phyloP scores from a whole-genome alignment of 768 basidiomycete genomes.

The Cyclocybe aegerita region DNA sequence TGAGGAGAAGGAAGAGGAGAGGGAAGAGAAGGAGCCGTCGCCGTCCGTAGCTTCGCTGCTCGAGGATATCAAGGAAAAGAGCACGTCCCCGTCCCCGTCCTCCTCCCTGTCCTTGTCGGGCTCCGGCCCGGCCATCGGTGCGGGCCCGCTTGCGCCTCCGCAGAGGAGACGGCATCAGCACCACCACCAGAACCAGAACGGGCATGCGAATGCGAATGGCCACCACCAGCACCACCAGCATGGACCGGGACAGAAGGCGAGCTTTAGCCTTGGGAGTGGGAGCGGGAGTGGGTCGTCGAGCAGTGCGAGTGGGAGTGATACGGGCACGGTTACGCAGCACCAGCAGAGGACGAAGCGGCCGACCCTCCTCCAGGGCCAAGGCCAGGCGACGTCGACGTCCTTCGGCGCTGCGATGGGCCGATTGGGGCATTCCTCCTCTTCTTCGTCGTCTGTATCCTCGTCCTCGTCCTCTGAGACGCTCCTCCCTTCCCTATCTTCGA shows the following conservation, averaged over 20 bases:
- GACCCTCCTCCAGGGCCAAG: too few relatives aligned
- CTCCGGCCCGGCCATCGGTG: neutral
- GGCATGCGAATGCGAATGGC: neutral
- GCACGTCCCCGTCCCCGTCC: conserved; percentile 11
- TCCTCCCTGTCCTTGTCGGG: neutral
- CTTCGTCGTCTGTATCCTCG: neutral
- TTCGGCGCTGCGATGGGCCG: neutral
- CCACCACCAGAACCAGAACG: neutral
- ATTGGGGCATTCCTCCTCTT: neutral
- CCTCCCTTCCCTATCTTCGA: neutral
- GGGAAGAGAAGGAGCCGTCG: conserved; percentile 1
- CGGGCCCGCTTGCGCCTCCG: neutral
- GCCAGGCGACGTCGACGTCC: too few relatives aligned
- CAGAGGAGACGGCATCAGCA: conserved; percentile 4
- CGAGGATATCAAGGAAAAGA: conserved; percentile 26
- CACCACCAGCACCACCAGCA: neutral
- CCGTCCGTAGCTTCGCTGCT: conserved; percentile 8
- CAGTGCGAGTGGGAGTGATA: conserved; percentile 16
- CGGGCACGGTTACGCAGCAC: neutral
- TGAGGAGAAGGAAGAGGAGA: neutral
- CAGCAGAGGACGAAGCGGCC: too few relatives aligned
- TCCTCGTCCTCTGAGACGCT: neutral
- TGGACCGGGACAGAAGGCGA: conserved; percentile 1
- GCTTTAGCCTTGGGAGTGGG: conserved; percentile 10
- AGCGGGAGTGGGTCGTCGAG: conserved; percentile 4